These are phyloP conservation scores for Monascus ruber DNA, from an alignment of 2,329 filamentous ascomycete genomes.

Conservation along the genomic window DNA sequence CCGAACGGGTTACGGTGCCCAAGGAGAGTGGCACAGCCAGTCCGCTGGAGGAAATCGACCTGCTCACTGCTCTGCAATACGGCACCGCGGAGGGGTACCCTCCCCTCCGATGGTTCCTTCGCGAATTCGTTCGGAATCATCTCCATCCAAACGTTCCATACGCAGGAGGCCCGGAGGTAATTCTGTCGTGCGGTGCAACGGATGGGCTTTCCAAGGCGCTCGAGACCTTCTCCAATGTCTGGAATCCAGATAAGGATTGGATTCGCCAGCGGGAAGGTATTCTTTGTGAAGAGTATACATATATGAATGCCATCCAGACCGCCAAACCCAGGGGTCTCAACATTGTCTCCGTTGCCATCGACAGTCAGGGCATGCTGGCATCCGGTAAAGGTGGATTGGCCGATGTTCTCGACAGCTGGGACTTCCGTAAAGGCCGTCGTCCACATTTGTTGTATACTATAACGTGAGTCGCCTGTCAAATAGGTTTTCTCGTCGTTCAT, in stretches of 20 bases:
- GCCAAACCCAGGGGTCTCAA: slow-evolving; percentile 59
- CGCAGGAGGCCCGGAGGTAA: slow-evolving; percentile 60
- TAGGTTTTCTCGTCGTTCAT: not conserved
- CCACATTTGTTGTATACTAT: slow-evolving; percentile 86
- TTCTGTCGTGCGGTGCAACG: slow-evolving; percentile 70
- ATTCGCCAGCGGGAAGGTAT: slow-evolving; percentile 61
- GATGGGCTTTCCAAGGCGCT: slow-evolving; percentile 75
- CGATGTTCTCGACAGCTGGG: slow-evolving; percentile 75
- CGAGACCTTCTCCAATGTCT: slow-evolving; percentile 63
- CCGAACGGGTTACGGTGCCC: slow-evolving; percentile 58
- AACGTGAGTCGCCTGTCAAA: slow-evolving; percentile 47
- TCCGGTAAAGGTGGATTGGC: slow-evolving; percentile 61
- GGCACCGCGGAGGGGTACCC: slow-evolving; percentile 73
- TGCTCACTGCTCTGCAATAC: slow-evolving; percentile 76
- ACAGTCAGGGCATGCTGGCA: slow-evolving; percentile 68
- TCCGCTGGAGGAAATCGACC: slow-evolving; percentile 60
- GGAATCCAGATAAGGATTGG: slow-evolving; percentile 58
- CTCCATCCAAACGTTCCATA: slow-evolving; percentile 78
- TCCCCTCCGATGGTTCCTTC: slow-evolving; percentile 63
- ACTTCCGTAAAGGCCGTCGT: slow-evolving; percentile 57
- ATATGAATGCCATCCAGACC: slow-evolving; percentile 63
- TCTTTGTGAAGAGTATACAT: slow-evolving; percentile 69
- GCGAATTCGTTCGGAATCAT: slow-evolving; percentile 63
- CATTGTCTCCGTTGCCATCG: slow-evolving; percentile 61
- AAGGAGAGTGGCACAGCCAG: slow-evolving; percentile 51